Evolutionary conservation across 805 yeast species (phyloP).

Genomic region (Starmerella kuoi): DNA sequence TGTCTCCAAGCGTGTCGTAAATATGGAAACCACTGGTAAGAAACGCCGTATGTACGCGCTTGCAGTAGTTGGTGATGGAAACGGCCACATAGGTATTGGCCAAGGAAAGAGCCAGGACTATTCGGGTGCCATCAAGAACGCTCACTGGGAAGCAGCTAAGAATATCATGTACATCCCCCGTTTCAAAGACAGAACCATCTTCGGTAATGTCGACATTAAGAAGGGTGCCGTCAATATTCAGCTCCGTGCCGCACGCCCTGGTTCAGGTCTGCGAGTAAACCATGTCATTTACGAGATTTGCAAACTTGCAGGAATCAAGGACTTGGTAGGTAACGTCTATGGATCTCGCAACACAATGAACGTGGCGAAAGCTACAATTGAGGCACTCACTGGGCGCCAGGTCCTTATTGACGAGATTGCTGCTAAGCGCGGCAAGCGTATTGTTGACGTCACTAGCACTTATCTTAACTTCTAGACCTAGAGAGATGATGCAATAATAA

Average conservation of each 20-base stretch:
- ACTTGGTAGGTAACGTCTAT: constrained; percentile 80
- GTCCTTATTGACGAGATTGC: constrained; percentile 79
- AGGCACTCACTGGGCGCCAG: constrained; percentile 66
- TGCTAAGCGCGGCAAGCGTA: constrained; percentile 82
- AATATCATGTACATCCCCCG: constrained; percentile 72
- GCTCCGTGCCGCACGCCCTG: constrained; percentile 79
- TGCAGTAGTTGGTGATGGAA: constrained; percentile 82
- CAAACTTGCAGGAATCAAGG: constrained; percentile 87
- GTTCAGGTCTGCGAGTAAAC: constrained; percentile 85
- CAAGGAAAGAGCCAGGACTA: constrained; percentile 69
- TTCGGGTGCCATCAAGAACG: constrained; percentile 63
- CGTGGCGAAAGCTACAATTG: constrained; percentile 78
- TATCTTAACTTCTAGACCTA: constrained; percentile 41
- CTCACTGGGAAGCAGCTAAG: constrained; percentile 89
- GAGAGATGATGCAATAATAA: not conserved
- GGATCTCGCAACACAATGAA: constrained; percentile 91
- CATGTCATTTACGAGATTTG: constrained; percentile 83
- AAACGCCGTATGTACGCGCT: constrained; percentile 60
- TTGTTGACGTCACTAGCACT: constrained; percentile 81
- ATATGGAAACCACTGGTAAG: constrained; percentile 54
- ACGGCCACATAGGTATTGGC: constrained; percentile 90
- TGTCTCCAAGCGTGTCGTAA: constrained; percentile 56
- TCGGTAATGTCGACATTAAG: constrained; percentile 69
- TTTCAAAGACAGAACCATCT: constrained; percentile 81
- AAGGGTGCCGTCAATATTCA: constrained; percentile 77